Percentiles rank a stretch among this genome's conserved stretches.
Conservation (phyloP, 1,284 basidiomycete genomes). For the Entoloma clypeatum region DNA sequence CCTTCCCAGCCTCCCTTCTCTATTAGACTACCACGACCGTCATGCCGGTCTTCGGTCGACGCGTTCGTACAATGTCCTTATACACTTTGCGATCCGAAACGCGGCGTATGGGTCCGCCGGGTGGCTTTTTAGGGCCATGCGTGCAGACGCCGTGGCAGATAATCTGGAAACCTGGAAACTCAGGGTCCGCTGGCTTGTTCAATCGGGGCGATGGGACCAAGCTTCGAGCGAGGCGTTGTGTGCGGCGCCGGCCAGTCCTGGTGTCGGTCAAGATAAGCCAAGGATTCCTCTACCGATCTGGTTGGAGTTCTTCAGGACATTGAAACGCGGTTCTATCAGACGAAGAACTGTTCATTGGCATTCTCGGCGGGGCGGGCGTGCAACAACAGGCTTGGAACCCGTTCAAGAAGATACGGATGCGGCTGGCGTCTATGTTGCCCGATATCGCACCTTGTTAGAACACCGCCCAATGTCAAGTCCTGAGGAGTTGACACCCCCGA, state of each 20-base stretch:
- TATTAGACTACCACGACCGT: slow-evolving; percentile 49
- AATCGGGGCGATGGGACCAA: slow-evolving; percentile 43
- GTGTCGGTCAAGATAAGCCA: neutral
- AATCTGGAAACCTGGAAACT: slow-evolving; percentile 47
- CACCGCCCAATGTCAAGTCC: slow-evolving; percentile 27
- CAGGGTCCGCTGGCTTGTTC: slow-evolving; percentile 45
- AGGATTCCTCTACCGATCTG: slow-evolving; percentile 45
- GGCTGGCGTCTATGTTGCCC: slow-evolving; percentile 10
- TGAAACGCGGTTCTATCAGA: slow-evolving; percentile 29
- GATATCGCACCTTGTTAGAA: slow-evolving; percentile 22
- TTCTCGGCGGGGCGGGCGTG: no score
- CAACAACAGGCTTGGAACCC: no score
- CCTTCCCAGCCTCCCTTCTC: slow-evolving; percentile 31
- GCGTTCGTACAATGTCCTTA: slow-evolving; percentile 52
- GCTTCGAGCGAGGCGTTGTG: slow-evolving; percentile 41
- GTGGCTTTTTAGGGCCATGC: slow-evolving; percentile 42
- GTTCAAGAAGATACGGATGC: slow-evolving; percentile 10
- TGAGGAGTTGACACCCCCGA: slow-evolving; percentile 30
- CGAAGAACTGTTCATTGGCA: no score
- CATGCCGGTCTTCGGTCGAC: slow-evolving; percentile 42
- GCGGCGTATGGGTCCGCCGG: slow-evolving; percentile 38
- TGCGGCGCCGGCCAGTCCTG: neutral
- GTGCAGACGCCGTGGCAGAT: slow-evolving; percentile 30
- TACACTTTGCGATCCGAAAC: slow-evolving; percentile 43
- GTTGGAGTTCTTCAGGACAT: slow-evolving; percentile 48